Evolutionary conservation across 2,329 filamentous ascomycete species (phyloP).

Genomic region (Diaporthe citri): DNA sequence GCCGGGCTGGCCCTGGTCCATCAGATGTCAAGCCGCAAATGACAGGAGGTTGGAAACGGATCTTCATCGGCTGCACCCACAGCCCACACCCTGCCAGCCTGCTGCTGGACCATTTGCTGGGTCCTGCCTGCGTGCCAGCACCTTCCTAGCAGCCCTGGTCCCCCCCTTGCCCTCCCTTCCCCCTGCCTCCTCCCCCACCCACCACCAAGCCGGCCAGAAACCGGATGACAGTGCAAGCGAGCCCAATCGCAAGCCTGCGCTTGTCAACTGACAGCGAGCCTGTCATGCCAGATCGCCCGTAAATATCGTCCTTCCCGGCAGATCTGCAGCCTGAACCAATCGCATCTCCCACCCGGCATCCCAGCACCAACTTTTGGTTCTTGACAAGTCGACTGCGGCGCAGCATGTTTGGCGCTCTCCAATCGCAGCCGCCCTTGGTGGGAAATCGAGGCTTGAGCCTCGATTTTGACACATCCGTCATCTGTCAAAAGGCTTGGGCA

Average conservation of each 20-base stretch:
- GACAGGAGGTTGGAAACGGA: slow-evolving; percentile 40
- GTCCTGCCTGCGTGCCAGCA: neutral
- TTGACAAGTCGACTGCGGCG: slow-evolving; percentile 36
- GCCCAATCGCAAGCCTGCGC: slow-evolving; percentile 39
- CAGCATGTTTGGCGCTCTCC: slow-evolving; percentile 31
- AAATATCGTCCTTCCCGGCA: slow-evolving; percentile 40
- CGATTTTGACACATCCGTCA: slow-evolving; percentile 26
- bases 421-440: slow-evolving; percentile 28
- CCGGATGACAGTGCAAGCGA: slow-evolving; percentile 41
- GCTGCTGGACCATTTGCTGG: slow-evolving; percentile 4
- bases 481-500: slow-evolving; percentile 33
- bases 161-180: neutral
- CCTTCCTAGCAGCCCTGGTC: neutral
- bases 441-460: slow-evolving; percentile 12
- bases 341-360: slow-evolving; percentile 34
- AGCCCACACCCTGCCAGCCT: slow-evolving; percentile 6
- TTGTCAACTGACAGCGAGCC: slow-evolving; percentile 39
- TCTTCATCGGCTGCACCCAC: slow-evolving; percentile 37
- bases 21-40: slow-evolving; percentile 33
- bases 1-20: slow-evolving; percentile 15
- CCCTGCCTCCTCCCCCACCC: neutral
- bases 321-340: slow-evolving; percentile 41
- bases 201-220: slow-evolving; percentile 37
- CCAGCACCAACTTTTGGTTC: slow-evolving; percentile 23
- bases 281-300: slow-evolving; percentile 41